Percentiles rank a stretch among this genome's conserved stretches.
phyloP scores from a whole-genome alignment of 2,329 filamentous ascomycete genomes.

The Apiospora hydei region DNA sequence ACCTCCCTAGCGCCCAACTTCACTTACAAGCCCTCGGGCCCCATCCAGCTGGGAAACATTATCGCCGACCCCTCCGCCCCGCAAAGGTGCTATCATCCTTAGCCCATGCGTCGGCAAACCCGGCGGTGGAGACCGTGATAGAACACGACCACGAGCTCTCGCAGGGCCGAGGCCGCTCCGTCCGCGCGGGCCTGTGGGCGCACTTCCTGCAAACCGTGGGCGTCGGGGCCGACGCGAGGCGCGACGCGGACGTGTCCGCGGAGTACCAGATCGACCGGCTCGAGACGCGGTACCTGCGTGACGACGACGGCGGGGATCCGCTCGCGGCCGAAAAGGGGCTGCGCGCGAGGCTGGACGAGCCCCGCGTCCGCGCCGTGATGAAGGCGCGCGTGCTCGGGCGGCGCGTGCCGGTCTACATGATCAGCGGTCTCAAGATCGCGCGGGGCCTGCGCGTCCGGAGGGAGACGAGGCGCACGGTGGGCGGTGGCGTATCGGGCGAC shows the following conservation, averaged over 20 bases:
- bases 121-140: neutral
- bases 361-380: no score
- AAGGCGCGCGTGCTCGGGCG: no score
- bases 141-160: neutral
- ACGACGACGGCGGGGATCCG: no score
- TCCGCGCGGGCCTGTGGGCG: conserved; percentile 2
- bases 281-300: neutral
- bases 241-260: no score
- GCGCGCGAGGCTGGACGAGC: no score
- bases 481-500: neutral
- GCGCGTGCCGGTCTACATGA: no score
- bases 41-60: conserved; percentile 15
- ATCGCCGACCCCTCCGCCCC: conserved; percentile 12
- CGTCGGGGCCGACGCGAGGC: no score
- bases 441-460: neutral
- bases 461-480: neutral
- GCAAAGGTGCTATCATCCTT: neutral
- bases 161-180: neutral
- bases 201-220: conserved; percentile 17
- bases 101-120: no score
- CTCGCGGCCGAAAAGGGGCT: no score
- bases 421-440: no score
- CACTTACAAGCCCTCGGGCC: conserved; percentile 1
- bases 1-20: conserved; percentile 8
- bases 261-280: neutral